Base-by-base conservation (phyloP, 768 basidiomycete species). In the Amanita pseudoporphyria region DNA sequence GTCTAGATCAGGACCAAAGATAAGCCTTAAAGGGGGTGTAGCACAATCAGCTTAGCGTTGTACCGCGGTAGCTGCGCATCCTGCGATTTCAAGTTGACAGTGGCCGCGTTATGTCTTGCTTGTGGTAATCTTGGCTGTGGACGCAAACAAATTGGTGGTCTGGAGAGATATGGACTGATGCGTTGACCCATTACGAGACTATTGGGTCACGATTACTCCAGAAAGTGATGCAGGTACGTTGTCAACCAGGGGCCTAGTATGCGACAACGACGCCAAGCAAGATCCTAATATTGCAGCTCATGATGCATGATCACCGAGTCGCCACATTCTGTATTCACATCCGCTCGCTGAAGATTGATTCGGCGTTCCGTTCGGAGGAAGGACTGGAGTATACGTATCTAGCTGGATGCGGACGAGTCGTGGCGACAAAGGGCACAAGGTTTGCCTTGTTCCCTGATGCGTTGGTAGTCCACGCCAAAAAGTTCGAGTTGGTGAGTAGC, bases 21-120 rank as follows among this genome's bases (percentile, higher is more conserved):
- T 7, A 28, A 28, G 7, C 7, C 26, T 28, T 28, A 28, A 7
- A 28, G 26, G 4, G 26, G 26, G 7, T 28, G 26, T 28, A 28
- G 26, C 26, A 28, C 26, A 7, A 4, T 28, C 26, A 28, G 7
- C 26, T n/a, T n/a, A n/a, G n/a, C n/a, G n/a, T n/a, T n/a, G n/a
- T n/a, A n/a, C n/a, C n/a, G n/a, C n/a, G n/a, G n/a, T n/a, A n/a
- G n/a, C 46, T 97, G 95, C 64, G 66, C 74, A 3, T 68, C 78
- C 21, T 99, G 96, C 66, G 84, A 88, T 19, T 75, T 98, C 49
- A 99, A 98, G 59, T 71, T 98, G n/a, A n/a, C n/a, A n/a, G 2
- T 99, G 96, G 96, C 76, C n/a, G n/a, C n/a, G n/a, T n/a, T 99
- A 0, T 99, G 96, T 57, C 68, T 99, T 22, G 82, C 84, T 0